Evolutionary conservation across 805 yeast species (phyloP).

Genomic region (Hanseniaspora lachancei): DNA sequence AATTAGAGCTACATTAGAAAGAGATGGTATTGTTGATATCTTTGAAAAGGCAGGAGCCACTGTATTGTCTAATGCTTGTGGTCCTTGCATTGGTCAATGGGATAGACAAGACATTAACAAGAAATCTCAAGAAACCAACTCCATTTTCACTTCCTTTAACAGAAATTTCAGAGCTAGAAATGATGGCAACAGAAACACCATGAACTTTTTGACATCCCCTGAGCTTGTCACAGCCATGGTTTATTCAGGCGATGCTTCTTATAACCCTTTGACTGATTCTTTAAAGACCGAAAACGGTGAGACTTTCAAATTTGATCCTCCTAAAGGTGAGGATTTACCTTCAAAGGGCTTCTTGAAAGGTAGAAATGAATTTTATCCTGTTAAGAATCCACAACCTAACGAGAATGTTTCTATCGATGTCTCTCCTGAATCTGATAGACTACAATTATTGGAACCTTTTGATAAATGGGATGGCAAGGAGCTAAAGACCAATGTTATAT

Average conservation of each 20-base stretch:
- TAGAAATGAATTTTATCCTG: conserved; percentile 64
- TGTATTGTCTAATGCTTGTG: conserved; percentile 95
- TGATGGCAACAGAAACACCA: conserved; percentile 95
- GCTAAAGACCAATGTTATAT: conserved; percentile 55
- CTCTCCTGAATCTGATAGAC: conserved; percentile 81
- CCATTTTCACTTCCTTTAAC: conserved; percentile 93
- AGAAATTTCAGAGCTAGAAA: conserved; percentile 96
- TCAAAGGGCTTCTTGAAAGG: conserved; percentile 63
- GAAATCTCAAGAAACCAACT: conserved; percentile 54
- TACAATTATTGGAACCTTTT: conserved; percentile 84
- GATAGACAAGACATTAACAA: conserved; percentile 72
- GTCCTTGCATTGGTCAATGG: conserved; percentile 99
- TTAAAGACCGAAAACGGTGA: conserved; percentile 58
- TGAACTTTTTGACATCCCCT: conserved; percentile 97
- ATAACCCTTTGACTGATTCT: conserved; percentile 83
- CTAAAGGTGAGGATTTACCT: conserved; percentile 78
- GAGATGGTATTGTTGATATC: conserved; percentile 77
- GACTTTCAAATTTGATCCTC: conserved; percentile 64
- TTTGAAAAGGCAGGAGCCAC: conserved; percentile 81
- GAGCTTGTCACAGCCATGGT: conserved; percentile 96
- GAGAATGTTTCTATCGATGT: conserved; percentile 50
- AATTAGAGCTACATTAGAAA: conserved; percentile 89
- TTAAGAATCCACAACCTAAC: conserved; percentile 49
- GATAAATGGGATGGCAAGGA: conserved; percentile 78
- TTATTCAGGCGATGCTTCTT: conserved; percentile 82